Conservation (phyloP, 495 filamentous ascomycete genomes). For the Sporormia fimetaria region DNA sequence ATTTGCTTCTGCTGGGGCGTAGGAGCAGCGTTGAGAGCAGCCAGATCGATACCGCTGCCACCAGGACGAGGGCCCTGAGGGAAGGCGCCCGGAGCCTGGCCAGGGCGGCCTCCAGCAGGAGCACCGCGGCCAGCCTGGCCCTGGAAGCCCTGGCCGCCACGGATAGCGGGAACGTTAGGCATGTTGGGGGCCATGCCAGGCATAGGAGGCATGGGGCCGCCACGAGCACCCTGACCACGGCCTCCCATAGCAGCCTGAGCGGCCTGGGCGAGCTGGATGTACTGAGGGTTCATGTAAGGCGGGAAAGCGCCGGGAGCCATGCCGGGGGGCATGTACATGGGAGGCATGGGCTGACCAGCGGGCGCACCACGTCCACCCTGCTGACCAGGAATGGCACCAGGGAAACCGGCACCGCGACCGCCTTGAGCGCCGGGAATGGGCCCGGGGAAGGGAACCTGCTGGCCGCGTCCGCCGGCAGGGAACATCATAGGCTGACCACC, state of each 20-base stretch:
- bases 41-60: conserved; percentile 33
- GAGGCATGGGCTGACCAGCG: conserved; percentile 63
- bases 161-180: conserved; percentile 51
- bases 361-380: conserved; percentile 74
- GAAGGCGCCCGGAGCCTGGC: conserved; percentile 28
- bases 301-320: conserved; percentile 54
- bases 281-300: conserved; percentile 30
- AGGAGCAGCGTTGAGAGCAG: conserved; percentile 44
- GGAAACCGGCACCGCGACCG: conserved; percentile 74
- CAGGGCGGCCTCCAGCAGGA: conserved; percentile 16
- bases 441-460: conserved; percentile 70
- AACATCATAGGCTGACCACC: conserved; percentile 75
- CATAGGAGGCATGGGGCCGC: conserved; percentile 65
- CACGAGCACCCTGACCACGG: conserved; percentile 59
- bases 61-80: conserved; percentile 48
- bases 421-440: conserved; percentile 70
- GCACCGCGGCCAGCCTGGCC: conserved; percentile 15
- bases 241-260: conserved; percentile 54
- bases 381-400: conserved; percentile 63
- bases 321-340: conserved; percentile 59
- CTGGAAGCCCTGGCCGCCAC: conserved; percentile 36
- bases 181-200: conserved; percentile 54
- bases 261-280: conserved; percentile 33
- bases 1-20: conserved; percentile 87
- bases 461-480: conserved; percentile 53